These are phyloP conservation scores for Hemisphaericaspora nanyangensis DNA, from an alignment of 805 yeast species.

Conservation along the genomic window DNA sequence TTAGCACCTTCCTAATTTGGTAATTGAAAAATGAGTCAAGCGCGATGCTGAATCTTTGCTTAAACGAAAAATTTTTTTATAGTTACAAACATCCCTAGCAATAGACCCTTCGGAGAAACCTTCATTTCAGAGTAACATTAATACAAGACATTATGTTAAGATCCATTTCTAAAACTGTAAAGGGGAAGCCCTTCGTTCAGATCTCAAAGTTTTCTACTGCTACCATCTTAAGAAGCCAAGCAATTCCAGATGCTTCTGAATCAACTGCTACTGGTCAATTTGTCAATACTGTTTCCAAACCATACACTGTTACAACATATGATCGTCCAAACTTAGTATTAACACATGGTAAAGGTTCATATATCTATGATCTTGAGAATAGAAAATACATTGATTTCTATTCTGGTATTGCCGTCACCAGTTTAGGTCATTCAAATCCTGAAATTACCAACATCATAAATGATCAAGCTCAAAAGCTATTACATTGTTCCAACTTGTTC, in stretches of 20 bases:
- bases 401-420: conserved; percentile 97
- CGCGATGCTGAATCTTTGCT: conserved; percentile 29
- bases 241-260: conserved; percentile 22
- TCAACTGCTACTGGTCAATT: conserved; percentile 33
- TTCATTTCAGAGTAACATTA: no score
- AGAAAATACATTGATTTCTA: conserved; percentile 82
- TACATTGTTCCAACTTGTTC: conserved; percentile 84
- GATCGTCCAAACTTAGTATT: conserved; percentile 75
- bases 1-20: conserved; percentile 13
- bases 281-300: conserved; percentile 44
- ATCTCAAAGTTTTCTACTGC: neutral
- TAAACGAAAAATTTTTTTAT: conserved; percentile 1
- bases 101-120: neutral
- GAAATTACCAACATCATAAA: conserved; percentile 66
- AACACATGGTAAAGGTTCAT: conserved; percentile 78
- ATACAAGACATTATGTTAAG: conserved; percentile 2
- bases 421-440: conserved; percentile 81
- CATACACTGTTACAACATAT: conserved; percentile 71
- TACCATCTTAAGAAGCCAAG: neutral
- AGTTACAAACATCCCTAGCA: neutral
- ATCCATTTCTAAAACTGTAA: neutral
- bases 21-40: conserved; percentile 23
- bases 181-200: neutral
- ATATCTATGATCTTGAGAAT: conserved; percentile 75
- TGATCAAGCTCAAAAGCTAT: conserved; percentile 68